Evolutionary conservation across 2,329 filamentous ascomycete species (phyloP).

Genomic region (Teratosphaeria pseudoeucalypti): DNA sequence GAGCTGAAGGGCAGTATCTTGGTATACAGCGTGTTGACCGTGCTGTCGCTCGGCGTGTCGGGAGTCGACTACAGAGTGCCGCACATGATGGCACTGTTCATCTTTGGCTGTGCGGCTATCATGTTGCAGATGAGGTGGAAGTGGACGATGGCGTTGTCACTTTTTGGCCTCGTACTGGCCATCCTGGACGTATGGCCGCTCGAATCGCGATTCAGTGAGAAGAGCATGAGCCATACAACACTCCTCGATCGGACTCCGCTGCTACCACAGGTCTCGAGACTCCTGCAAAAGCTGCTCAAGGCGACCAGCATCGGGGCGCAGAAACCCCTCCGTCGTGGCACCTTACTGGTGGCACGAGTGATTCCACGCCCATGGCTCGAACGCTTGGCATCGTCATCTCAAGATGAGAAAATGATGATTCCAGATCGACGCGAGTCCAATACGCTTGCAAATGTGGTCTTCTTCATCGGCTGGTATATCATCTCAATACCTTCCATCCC

Average conservation of each 20-base stretch:
- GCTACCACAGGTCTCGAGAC: not conserved
- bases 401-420: not conserved
- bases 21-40: constrained; percentile 39
- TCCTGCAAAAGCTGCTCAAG: not conserved
- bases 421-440: constrained; percentile 27
- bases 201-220: not conserved
- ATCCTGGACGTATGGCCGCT: not conserved
- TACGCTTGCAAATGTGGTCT: constrained; percentile 29
- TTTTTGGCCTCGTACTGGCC: not conserved
- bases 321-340: not conserved
- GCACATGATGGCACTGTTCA: not conserved
- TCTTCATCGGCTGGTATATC: constrained; percentile 38
- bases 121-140: not conserved
- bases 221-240: not conserved
- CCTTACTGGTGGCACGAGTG: not conserved
- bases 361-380: not conserved
- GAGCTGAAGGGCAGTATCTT: constrained; percentile 54
- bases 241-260: not conserved
- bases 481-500: constrained; percentile 33
- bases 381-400: not conserved
- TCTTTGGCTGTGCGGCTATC: not conserved
- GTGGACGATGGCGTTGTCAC: not conserved
- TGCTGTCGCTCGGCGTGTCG: constrained; percentile 38
- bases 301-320: not conserved
- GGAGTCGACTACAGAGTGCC: not conserved